Evolutionary conservation across 345 rosid species (phyloP), one percentile per base, ranked within the genome.

Genomic region (Excoecaria agallocha): DNA sequence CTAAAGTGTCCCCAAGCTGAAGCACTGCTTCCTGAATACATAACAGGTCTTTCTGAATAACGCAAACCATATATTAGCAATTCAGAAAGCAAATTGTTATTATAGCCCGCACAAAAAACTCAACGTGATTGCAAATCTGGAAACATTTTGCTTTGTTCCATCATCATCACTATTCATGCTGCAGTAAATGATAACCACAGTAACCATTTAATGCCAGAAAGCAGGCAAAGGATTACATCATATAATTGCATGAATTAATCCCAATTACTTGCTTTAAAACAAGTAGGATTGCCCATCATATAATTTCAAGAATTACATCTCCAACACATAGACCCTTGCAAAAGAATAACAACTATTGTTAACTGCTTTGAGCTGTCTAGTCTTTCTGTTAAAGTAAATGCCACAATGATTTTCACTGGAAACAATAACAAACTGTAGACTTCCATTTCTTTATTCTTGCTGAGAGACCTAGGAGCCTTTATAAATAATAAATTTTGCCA

Each of bases 31-130:
- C 89, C 89, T 5, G 90, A 70, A 79, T 82, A 85, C 81, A 87
- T 58, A 65, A 85, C 86, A 12, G 94, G 92, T 76, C 86, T 88
- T 72, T 87, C 94, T 90, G 89, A 68, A 83, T 19, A 71, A 4
- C 13, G 41, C 38, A 60, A 70, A 52, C 58, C 38, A 46, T 13
- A 66, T 22, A 71, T 60, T 12, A 69, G 50, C 52, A 22, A 56
- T 41, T 46, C 37, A 1, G 19, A 6, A 70, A 11, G 57, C 41
- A 71, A 45, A 19, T 8, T 20, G 3, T 1, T 46, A 38, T 8
- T 13, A 55, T 30, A 7, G 22, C 12, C 16, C 17, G 9, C 37
- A 37, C 17, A 16, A 58, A 25, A 24, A 24, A 24, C 12, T 58
- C 38, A 2, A 12, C 37, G 12, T 58, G 22, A 12, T 13, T 66